Percentiles rank a stretch among this genome's conserved stretches.
Conservation (phyloP, 1,139 yeast genomes). For the Debaryomyces coudertii region DNA sequence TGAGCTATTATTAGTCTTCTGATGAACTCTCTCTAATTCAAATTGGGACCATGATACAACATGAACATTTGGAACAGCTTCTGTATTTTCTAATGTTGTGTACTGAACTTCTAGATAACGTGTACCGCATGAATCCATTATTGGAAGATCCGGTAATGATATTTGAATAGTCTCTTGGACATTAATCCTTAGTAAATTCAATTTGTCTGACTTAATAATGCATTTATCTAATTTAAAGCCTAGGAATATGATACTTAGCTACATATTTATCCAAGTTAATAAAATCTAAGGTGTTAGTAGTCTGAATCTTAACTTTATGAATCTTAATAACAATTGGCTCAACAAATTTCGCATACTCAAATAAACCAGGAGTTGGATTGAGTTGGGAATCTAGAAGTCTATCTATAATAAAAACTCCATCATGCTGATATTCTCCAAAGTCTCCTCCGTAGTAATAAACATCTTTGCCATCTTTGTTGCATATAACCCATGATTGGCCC, state of each 20-base stretch:
- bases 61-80: conserved; percentile 19
- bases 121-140: background rate
- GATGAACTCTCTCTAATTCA: conserved; percentile 6
- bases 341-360: conserved; percentile 30
- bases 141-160: conserved; percentile 7
- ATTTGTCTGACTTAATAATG: conserved; percentile 10
- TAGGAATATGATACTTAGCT: conserved; percentile 6
- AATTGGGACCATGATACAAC: conserved; percentile 30
- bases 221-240: conserved; percentile 11
- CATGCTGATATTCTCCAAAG: conserved; percentile 36
- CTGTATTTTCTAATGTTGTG: conserved; percentile 11
- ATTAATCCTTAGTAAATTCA: conserved; percentile 11
- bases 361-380: conserved; percentile 35
- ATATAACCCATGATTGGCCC: conserved; percentile 39
- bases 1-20: background rate
- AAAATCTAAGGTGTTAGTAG: conserved; percentile 20
- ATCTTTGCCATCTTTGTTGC: conserved; percentile 16
- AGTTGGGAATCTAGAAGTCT: conserved; percentile 35
- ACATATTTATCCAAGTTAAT: conserved; percentile 13
- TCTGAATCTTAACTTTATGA: conserved; percentile 8
- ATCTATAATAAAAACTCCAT: conserved; percentile 39
- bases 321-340: conserved; percentile 28
- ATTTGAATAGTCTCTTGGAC: conserved; percentile 6
- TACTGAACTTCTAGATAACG: conserved; percentile 13
- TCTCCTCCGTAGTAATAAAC: conserved; percentile 38